Conservation (phyloP, 2,329 filamentous ascomycete species). For the Fusarium ramigenum region DNA sequence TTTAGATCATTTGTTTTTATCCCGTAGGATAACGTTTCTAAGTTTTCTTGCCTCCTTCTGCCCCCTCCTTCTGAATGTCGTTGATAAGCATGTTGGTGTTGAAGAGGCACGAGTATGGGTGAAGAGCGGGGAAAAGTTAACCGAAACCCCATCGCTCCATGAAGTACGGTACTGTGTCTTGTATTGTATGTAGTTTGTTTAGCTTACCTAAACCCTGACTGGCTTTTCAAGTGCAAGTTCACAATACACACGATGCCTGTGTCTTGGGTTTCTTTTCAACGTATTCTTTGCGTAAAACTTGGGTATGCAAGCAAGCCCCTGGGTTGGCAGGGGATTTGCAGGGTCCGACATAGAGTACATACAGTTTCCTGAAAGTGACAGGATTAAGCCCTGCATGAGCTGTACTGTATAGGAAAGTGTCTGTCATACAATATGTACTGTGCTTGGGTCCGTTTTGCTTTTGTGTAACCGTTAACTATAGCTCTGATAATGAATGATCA, state of each 20-base stretch:
- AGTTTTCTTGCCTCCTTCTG: background rate
- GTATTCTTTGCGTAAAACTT: slow-evolving; percentile 2
- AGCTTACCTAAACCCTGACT: background rate
- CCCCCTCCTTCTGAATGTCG: slow-evolving; percentile 11
- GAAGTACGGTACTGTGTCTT: background rate
- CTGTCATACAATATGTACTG: slow-evolving; percentile 5
- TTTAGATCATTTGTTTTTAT: background rate
- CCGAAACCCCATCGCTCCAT: background rate
- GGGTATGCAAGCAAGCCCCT: slow-evolving; percentile 5
- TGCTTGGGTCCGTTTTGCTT: background rate
- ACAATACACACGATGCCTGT: background rate
- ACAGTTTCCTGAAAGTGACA: slow-evolving; percentile 11
- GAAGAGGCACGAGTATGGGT: background rate
- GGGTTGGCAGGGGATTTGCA: slow-evolving; percentile 24
- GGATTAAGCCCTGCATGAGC: slow-evolving; percentile 34
- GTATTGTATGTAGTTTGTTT: background rate
- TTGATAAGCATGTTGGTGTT: background rate
- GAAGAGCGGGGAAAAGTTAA: slow-evolving; percentile 2
- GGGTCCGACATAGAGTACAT: slow-evolving; percentile 18
- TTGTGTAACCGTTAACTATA: slow-evolving; percentile 6
- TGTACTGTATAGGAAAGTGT: slow-evolving; percentile 5
- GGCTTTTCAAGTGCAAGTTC: background rate
- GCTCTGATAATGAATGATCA: background rate
- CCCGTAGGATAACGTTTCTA: background rate
- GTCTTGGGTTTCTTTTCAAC: background rate